Evolutionary conservation across 148 eudicot species (phyloP).

Genomic region (Chenopodium album): DNA sequence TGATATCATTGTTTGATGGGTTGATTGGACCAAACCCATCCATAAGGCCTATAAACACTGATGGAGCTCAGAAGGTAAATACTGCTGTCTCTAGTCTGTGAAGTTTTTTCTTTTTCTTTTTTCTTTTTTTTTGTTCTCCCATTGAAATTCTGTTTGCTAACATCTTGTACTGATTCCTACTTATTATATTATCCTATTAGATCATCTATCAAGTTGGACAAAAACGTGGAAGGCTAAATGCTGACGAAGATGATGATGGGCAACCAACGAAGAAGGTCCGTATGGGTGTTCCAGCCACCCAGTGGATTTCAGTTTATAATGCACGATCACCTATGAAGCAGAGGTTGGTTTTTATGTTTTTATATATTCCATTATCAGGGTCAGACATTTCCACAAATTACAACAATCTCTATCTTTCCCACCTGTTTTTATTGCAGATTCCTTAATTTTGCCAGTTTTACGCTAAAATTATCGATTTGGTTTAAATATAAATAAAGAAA

Average conservation of each 20-base stretch:
- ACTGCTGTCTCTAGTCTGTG: conserved; percentile 1
- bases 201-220: conserved; percentile 78
- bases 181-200: conserved; percentile 20
- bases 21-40: conserved; percentile 77
- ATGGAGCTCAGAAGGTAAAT: conserved; percentile 87
- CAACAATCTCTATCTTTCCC: neutral
- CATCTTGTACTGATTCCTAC: neutral
- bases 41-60: conserved; percentile 77
- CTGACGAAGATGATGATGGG: conserved; percentile 73
- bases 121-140: too few relatives aligned
- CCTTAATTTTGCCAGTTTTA: neutral
- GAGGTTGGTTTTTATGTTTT: conserved; percentile 42
- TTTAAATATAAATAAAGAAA: neutral
- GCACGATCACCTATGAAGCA: conserved; percentile 91
- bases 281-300: conserved; percentile 80
- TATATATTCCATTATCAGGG: neutral
- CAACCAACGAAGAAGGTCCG: conserved; percentile 76
- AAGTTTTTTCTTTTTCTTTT: neutral
- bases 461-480: neutral
- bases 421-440: neutral
- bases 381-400: neutral
- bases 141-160: neutral
- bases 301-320: conserved; percentile 86
- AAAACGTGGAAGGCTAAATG: conserved; percentile 69
- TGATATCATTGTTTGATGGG: conserved; percentile 75